Base-by-base conservation (phyloP, 139 green algal genomes). In the Chlamydomonas sphaeroides region DNA sequence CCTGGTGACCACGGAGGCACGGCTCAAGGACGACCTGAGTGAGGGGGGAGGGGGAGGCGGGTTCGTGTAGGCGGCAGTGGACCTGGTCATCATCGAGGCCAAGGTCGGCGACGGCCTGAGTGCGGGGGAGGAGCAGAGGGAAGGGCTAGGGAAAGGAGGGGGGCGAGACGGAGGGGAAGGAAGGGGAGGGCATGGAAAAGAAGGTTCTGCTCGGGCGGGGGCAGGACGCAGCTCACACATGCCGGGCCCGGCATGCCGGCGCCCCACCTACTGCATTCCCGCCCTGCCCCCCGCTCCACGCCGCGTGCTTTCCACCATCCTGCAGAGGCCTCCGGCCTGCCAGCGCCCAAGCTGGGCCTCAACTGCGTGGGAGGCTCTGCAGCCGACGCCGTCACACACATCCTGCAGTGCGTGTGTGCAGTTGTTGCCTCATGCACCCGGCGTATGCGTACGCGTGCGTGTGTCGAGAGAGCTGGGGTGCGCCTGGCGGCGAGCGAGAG, bases 361-460 rank as follows among this genome's bases (percentile, higher is more conserved):
- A 94, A 98, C 80, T 97, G 94, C 74, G 85, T 98, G 7, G 93
- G 93, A 0, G 94, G 94, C 61, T 89, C 83, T 32, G 71, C 83
- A 1, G 87, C 90, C 14, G 25, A 86, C 30, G 85, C 88, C 3
- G 75, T 95, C 21, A 89, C 87, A 48, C 96, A 95, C 73, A 75
- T 89, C n/a, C 85, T 97, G 15, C 23, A 51, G 76, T 83, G 45
- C 65, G 76, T 35, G 20, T 15, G 10, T 10, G 14, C 14, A 10
- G 10, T 21, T 51, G 45, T 51, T 14, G 10, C 45, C 45, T 10
- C 45, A 51, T 14, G 14, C 45, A 51, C 45, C 45, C 10, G 10
- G 14, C 45, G 14, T 14, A 51, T 51, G 45, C 45, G 45, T 14
- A 51, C 14, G 45, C 8, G 14, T 51, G 45, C 10, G 8, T 14